A percentile compares a stretch with the other conserved stretches of the same genome.
Evolutionary conservation across 805 yeast species (phyloP).

Genomic region (Pichia manshurica): DNA sequence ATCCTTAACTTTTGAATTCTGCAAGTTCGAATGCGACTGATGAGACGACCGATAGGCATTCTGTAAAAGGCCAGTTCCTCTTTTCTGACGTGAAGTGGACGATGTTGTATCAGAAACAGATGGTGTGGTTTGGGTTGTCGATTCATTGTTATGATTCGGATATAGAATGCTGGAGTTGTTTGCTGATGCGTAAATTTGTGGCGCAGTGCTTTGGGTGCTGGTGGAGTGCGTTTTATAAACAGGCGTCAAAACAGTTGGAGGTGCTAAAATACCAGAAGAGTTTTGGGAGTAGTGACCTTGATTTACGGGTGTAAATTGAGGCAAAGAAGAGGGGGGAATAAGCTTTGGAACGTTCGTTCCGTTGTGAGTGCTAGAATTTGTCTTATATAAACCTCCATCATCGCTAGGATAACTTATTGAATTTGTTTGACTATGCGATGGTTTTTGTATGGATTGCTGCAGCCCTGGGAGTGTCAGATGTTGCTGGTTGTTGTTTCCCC

Average conservation of each 20-base stretch:
- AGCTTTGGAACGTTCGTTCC: not conserved
- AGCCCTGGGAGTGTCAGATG: not conserved
- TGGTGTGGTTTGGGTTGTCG: not conserved
- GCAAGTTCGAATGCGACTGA: slow-evolving; percentile 1
- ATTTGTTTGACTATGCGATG: slow-evolving; percentile 4
- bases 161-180: not conserved
- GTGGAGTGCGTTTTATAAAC: slow-evolving; percentile 2
- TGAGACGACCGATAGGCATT: slow-evolving; percentile 6
- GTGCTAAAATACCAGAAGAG: slow-evolving; percentile 7
- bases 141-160: not conserved
- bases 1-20: not conserved
- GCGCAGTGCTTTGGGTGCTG: not conserved
- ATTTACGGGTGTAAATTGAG: slow-evolving; percentile 2
- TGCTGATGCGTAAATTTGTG: not conserved
- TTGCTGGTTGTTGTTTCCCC: not conserved
- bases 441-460: not conserved
- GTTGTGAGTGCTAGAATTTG: not conserved
- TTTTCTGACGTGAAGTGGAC: not conserved
- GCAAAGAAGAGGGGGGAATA: not conserved
- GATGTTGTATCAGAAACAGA: not conserved
- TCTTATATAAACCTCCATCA: not conserved
- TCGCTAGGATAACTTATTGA: not conserved
- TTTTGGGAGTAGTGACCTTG: not conserved
- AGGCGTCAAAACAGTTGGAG: slow-evolving; percentile 12
- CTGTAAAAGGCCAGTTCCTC: slow-evolving; percentile 7